Conservation (phyloP, 345 rosid species). For the Salix caprea region DNA sequence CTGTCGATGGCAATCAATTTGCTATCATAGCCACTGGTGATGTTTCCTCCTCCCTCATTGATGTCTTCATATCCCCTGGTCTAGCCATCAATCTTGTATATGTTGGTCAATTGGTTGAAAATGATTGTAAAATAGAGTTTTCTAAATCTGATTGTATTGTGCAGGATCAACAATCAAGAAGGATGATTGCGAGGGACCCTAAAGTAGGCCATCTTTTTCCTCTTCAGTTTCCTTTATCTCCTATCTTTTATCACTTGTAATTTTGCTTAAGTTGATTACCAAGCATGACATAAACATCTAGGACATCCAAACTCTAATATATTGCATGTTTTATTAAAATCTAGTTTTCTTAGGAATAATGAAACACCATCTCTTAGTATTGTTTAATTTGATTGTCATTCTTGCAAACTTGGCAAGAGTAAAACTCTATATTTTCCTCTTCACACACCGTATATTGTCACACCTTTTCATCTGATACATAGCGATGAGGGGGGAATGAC, state of each 20-base stretch:
- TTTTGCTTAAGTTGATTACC: background rate
- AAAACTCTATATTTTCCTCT: background rate
- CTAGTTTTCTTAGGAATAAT: background rate
- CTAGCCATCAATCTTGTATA: background rate
- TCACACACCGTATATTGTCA: background rate
- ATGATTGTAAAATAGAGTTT: background rate
- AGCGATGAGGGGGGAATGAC: background rate
- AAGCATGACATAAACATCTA: background rate
- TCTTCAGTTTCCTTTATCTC: background rate
- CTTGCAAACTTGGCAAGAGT: background rate
- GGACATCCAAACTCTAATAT: background rate
- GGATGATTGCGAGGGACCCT: background rate
- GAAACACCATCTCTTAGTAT: background rate
- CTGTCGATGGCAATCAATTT: background rate
- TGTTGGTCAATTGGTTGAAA: background rate
- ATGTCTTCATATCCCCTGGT: background rate
- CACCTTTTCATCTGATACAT: background rate
- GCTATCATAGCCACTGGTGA: background rate
- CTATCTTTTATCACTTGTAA: background rate
- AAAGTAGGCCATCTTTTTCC: background rate
- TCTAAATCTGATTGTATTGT: background rate
- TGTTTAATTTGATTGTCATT: background rate
- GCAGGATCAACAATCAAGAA: conserved; percentile 6
- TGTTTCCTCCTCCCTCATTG: background rate
- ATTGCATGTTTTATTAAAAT: background rate